These are phyloP conservation scores for Candida pseudoglaebosa DNA, from an alignment of 805 yeast species.

Conservation along the genomic window DNA sequence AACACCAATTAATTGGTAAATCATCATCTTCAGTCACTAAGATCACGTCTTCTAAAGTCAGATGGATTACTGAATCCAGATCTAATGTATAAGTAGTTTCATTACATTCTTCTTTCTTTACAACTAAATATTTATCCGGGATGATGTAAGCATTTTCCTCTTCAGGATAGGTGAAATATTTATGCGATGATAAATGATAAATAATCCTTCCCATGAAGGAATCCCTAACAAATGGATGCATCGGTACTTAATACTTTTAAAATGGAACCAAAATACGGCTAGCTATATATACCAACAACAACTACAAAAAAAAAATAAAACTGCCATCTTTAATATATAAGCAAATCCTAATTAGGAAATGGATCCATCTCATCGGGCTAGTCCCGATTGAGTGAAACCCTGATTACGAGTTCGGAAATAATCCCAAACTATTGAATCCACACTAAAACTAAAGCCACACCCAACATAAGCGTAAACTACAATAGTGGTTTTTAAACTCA, in stretches of 20 bases:
- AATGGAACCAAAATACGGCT: not conserved
- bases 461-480: too few relatives aligned
- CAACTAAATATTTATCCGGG: slow-evolving; percentile 27
- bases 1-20: slow-evolving; percentile 56
- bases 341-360: not conserved
- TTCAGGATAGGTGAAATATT: slow-evolving; percentile 21
- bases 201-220: slow-evolving; percentile 27
- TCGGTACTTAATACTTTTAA: not conserved
- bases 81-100: not conserved
- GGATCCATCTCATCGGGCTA: not conserved
- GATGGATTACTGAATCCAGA: not conserved
- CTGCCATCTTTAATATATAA: not conserved
- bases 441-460: too few relatives aligned
- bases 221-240: slow-evolving; percentile 23
- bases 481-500: too few relatives aligned
- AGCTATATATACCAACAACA: not conserved
- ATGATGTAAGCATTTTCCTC: slow-evolving; percentile 25
- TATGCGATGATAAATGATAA: slow-evolving; percentile 26
- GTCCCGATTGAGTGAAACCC: not conserved
- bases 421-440: too few relatives aligned
- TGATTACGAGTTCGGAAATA: not conserved
- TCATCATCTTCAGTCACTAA: slow-evolving; percentile 42
- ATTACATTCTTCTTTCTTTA: not conserved
- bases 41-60: slow-evolving; percentile 6
- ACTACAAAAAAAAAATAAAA: too few relatives aligned